Base-by-base conservation (phyloP, 2,329 filamentous ascomycete genomes). In the Triangularia setosa region DNA sequence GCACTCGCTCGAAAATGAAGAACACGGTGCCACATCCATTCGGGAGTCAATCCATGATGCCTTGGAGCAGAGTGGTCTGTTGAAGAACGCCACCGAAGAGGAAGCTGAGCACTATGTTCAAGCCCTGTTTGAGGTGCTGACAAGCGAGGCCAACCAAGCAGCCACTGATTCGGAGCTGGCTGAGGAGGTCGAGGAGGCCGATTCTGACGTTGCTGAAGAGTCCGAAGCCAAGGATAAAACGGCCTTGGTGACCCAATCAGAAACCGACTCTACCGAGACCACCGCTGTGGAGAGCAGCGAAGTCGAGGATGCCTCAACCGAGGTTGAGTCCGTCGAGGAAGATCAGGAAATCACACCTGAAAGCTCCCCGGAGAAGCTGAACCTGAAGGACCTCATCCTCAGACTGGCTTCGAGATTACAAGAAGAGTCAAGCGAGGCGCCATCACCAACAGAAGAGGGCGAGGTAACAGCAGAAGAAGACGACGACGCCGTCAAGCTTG, bases 1-100 rank as follows among this genome's bases (percentile, higher is more conserved):
- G 62, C 79, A 85, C 61, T 81, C 83, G 2, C 82, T 87, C 61
- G 82, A 86, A 66, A 81, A 84, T 66, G 85, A 87, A 59, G 82
- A 84, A 55, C 74, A 80, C 11, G 84, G 84, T 25, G 72, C 84
- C 28, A 78, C 78, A 5, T 78, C 79, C 8, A 81, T 87, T 16
- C 78, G 82, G 55, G 83, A 85, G 64, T 81, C 82, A 4, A 81
- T 87, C 24, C 79, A 83, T 64, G 79, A 84, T 53, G 84, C 84
- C 1, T 76, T 87, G 1, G 79, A 83, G 64, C 80, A 84, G 71
- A 84, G 82, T 64, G 83, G 83, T 2, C 77, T 87, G 6, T 75
- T 86, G 16, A 75, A 75, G 21, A 78, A 76, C 14, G 79, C 77
- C 60, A 79, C 80, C 0, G 74, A 78, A 4, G 75, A 78, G 12